Evolutionary conservation across 2,329 filamentous ascomycete genomes (phyloP), one percentile per base, ranked within the genome.

Genomic region (Ophiostoma quercus): DNA sequence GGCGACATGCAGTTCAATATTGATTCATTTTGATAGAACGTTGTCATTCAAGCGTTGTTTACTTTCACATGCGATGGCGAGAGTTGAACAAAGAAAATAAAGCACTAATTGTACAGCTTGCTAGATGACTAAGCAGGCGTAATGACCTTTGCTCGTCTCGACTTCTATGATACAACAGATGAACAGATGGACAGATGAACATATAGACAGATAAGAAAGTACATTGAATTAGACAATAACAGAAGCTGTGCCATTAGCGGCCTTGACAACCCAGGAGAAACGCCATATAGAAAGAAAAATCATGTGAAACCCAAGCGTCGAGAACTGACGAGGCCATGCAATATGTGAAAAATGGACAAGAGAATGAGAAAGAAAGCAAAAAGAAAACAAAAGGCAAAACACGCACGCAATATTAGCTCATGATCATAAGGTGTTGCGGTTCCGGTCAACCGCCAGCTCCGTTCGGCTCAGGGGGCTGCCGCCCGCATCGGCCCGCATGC

Each of bases 401-500:
- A 68, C 32, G 62, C 62, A 41, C 32, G 62, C 32, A 22, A 32
- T 37, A 65, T 11, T 65, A 43, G 65, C 43, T 43, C 37, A 39
- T 41, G 19, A 51, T 71, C 66, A 72, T 69, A 67, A 43, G 8
- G 71, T 68, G 22, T 69, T 69, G 19, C 62, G 66, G 32, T 47
- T 43, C 16, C 60, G 34, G 47, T 72, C 71, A 41, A 29, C 39
- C 65, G n/a, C 11, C 1, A 41, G 37, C n/a, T 22, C 11, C 16
- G 66, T 43, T 32, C 34, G 65, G 62, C 25, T 41, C 25, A 60
- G 8, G n/a, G 37, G 25, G 25, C 19, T 43, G 39, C 34, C 6
- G 43, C 32, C 47, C 1, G 66, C 41, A 22, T 69, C 51, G 14
- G 67, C 41, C 25, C 29, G 67, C 51, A 32, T 54, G 12, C 57